A percentile compares a stretch with the other conserved stretches of the same genome.
Evolutionary conservation across 106 monocot species (phyloP).

Genomic region (Platanthera zijinensis): DNA sequence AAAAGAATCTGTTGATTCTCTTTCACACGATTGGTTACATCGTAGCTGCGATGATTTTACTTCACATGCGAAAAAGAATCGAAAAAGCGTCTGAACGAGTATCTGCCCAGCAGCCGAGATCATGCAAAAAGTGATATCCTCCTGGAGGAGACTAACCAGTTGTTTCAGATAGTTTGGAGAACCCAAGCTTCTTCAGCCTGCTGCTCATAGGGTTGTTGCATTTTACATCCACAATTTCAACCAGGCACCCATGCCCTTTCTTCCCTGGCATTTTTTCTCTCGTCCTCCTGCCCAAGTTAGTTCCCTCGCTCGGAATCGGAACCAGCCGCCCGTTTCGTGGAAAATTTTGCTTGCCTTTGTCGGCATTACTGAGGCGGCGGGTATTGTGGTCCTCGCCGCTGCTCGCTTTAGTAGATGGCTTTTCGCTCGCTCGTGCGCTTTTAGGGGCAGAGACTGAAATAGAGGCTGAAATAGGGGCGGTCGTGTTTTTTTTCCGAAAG

Average conservation of each 20-base stretch:
- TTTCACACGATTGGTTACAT: too few species aligned
- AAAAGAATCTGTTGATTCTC: too few species aligned
- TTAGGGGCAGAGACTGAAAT: slow-evolving; percentile 22
- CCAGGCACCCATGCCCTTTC: slow-evolving; percentile 11
- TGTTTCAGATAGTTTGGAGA: slow-evolving; percentile 72
- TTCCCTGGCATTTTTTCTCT: neutral
- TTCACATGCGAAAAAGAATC: neutral
- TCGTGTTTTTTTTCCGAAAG: slow-evolving; percentile 21
- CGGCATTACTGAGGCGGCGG: neutral
- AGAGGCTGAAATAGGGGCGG: slow-evolving; percentile 41
- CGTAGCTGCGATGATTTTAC: too few species aligned
- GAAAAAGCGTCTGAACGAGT: slow-evolving; percentile 22
- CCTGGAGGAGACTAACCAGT: neutral
- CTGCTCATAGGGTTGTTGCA: slow-evolving; percentile 79
- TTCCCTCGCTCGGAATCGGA: neutral
- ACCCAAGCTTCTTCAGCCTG: slow-evolving; percentile 67
- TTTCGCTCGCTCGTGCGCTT: slow-evolving; percentile 22
- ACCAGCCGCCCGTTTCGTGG: neutral
- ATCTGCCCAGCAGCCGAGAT: slow-evolving; percentile 34
- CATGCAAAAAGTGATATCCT: slow-evolving; percentile 8
- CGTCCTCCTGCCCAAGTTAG: neutral
- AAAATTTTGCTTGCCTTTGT: neutral
- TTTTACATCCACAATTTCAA: slow-evolving; percentile 24
- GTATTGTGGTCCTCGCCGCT: slow-evolving; percentile 9
- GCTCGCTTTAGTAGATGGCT: slow-evolving; percentile 10